Conservation (phyloP, 106 monocot genomes). For the Chionographis japonica region DNA sequence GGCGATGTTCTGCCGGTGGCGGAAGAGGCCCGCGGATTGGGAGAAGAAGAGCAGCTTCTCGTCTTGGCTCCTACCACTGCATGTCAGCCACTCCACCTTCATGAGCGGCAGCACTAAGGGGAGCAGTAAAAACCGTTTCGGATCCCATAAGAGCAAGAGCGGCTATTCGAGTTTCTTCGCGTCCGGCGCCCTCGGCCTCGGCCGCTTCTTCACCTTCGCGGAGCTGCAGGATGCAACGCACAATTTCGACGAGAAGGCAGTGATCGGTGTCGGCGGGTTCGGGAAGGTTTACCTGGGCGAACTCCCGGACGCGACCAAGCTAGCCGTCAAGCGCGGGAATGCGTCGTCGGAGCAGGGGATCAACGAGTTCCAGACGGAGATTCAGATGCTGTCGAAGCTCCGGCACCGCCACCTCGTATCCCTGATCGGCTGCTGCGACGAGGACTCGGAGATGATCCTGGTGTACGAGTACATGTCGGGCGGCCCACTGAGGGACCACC, state of each 20-base stretch:
- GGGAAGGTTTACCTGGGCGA: conserved; percentile 51
- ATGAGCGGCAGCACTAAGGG: conserved; percentile 16
- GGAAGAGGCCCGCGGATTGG: conserved; percentile 10
- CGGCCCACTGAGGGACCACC: conserved; percentile 52
- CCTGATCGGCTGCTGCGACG: conserved; percentile 69
- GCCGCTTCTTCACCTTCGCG: conserved; percentile 37
- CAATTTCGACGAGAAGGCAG: conserved; percentile 53
- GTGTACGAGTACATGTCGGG: conserved; percentile 71
- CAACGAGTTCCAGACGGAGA: conserved; percentile 74
- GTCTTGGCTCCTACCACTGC: conserved; percentile 30
- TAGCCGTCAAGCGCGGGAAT: conserved; percentile 65
- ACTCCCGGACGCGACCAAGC: conserved; percentile 41
- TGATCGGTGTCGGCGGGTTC: conserved; percentile 63
- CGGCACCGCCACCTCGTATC: conserved; percentile 69
- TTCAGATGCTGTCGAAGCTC: conserved; percentile 67
- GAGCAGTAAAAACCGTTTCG: conserved; percentile 14
- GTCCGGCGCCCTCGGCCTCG: conserved; percentile 24
- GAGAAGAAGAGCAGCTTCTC: conserved; percentile 26
- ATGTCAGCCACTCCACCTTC: conserved; percentile 12
- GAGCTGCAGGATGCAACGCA: conserved; percentile 45
- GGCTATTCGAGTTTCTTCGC: conserved; percentile 18
- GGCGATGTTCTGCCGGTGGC: conserved; percentile 18
- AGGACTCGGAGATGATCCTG: conserved; percentile 63
- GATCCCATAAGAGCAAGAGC: conserved; percentile 33
- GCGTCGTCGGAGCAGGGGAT: conserved; percentile 60